A percentile compares a stretch with the other conserved stretches of the same genome.
phyloP scores from a whole-genome alignment of 345 rosid species.

The Heritiera littoralis region DNA sequence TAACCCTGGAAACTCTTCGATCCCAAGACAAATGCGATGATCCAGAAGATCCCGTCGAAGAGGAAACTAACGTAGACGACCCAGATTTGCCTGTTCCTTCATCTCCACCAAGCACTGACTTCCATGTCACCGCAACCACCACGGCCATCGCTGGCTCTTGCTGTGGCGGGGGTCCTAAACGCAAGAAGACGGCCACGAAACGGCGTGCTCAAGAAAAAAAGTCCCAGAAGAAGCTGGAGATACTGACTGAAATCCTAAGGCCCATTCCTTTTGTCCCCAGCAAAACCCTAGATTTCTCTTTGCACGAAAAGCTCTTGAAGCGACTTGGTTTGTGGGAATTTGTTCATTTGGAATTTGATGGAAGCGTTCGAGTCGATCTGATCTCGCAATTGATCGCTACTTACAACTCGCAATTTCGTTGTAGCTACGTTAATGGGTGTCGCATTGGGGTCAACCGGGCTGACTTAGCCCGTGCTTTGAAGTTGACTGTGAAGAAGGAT shows the following conservation, averaged over 20 bases:
- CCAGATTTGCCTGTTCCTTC: slow-evolving; percentile 24
- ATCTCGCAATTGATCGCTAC: slow-evolving; percentile 64
- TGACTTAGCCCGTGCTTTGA: slow-evolving; percentile 79
- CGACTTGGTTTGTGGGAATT: slow-evolving; percentile 86
- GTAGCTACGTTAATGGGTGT: slow-evolving; percentile 63
- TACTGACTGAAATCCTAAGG: slow-evolving; percentile 43
- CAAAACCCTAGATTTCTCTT: slow-evolving; percentile 57
- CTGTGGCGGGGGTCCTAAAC: slow-evolving; percentile 46
- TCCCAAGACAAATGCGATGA: slow-evolving; percentile 21
- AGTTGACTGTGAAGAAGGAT: slow-evolving; percentile 54
- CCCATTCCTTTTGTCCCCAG: slow-evolving; percentile 64
- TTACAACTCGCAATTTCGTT: slow-evolving; percentile 36
- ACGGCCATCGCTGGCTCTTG: slow-evolving; percentile 21
- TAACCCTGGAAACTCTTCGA: slow-evolving; percentile 13
- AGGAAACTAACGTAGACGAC: slow-evolving; percentile 25
- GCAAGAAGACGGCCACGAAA: slow-evolving; percentile 42
- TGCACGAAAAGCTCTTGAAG: slow-evolving; percentile 58
- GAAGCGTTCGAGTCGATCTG: slow-evolving; percentile 50
- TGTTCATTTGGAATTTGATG: slow-evolving; percentile 64
- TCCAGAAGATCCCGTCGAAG: slow-evolving; percentile 20
- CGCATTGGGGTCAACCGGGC: slow-evolving; percentile 64
- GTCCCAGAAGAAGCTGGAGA: slow-evolving; percentile 50
- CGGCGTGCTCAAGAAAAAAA: slow-evolving; percentile 43
- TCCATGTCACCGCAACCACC: slow-evolving; percentile 25
- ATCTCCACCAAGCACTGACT: slow-evolving; percentile 29